Percentiles rank a stretch among this genome's conserved stretches.
phyloP scores from a whole-genome alignment of 305 asterid species.

The Galium porrigens region DNA sequence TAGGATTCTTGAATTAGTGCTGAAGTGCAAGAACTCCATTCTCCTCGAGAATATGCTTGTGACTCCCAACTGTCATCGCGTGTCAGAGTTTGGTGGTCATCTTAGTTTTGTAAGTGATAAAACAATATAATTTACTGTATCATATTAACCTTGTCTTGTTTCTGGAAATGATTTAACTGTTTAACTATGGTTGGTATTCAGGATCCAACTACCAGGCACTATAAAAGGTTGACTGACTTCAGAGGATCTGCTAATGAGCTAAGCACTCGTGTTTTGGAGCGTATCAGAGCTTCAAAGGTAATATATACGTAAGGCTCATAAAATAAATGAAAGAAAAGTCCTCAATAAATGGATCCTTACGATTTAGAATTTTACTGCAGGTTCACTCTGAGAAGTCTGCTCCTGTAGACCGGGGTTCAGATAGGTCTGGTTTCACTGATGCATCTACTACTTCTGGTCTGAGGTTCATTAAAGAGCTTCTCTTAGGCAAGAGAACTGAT shows the following conservation, averaged over 20 bases:
- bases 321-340: not conserved
- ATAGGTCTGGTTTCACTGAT: conserved; percentile 5
- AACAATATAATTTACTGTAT: not conserved
- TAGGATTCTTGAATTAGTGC: conserved; percentile 28
- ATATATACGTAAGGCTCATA: conserved; percentile 15
- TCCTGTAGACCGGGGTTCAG: conserved; percentile 25
- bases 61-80: conserved; percentile 81
- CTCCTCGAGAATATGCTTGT: conserved; percentile 59
- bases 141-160: conserved; percentile 3
- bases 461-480: conserved; percentile 60
- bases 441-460: conserved; percentile 55
- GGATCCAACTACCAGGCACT: conserved; percentile 66
- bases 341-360: conserved; percentile 12
- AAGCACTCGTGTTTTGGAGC: conserved; percentile 60
- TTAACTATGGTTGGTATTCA: conserved; percentile 21
- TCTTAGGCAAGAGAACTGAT: conserved; percentile 71
- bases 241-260: conserved; percentile 65
- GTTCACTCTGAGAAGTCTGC: conserved; percentile 60
- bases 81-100: conserved; percentile 66
- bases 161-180: conserved; percentile 12
- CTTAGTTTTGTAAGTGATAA: conserved; percentile 50
- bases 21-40: conserved; percentile 41
- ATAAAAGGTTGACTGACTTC: conserved; percentile 56
- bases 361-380: conserved; percentile 36
- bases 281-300: conserved; percentile 77